phyloP scores from a whole-genome alignment of 1,139 yeast species.

The Lipomyces yarrowii region DNA sequence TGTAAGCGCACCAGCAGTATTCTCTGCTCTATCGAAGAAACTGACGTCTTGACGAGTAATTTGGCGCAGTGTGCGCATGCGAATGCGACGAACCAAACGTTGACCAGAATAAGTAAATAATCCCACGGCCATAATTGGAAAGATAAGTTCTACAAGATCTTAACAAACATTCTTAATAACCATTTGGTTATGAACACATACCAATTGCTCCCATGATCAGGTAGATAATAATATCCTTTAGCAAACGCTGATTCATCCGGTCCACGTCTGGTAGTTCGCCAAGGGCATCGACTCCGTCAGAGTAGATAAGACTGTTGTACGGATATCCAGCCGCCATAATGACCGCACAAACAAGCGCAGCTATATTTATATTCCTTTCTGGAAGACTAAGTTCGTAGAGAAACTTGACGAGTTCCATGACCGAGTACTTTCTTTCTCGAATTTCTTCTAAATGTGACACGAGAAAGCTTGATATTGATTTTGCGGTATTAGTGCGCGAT shows the following conservation, averaged over 20 bases:
- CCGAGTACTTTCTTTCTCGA: slow-evolving; percentile 17
- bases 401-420: slow-evolving; percentile 16
- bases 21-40: slow-evolving; percentile 55
- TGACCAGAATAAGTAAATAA: slow-evolving; percentile 30
- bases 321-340: slow-evolving; percentile 31
- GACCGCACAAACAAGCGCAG: slow-evolving; percentile 19
- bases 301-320: slow-evolving; percentile 24
- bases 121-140: slow-evolving; percentile 30
- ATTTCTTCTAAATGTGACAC: not conserved
- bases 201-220: slow-evolving; percentile 27
- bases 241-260: slow-evolving; percentile 16
- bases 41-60: slow-evolving; percentile 55
- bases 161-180: not conserved
- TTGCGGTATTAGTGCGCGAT: slow-evolving; percentile 22
- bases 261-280: slow-evolving; percentile 25
- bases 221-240: slow-evolving; percentile 21
- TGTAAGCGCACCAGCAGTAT: slow-evolving; percentile 59
- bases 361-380: slow-evolving; percentile 20
- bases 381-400: slow-evolving; percentile 21
- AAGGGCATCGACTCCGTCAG: slow-evolving; percentile 29
- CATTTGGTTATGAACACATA: not conserved
- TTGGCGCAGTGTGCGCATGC: slow-evolving; percentile 54
- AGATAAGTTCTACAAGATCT: slow-evolving; percentile 17
- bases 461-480: slow-evolving; percentile 23
- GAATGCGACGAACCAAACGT: slow-evolving; percentile 50